phyloP scores from a whole-genome alignment of 2,329 filamentous ascomycete genomes.

The Penicillium sp. region DNA sequence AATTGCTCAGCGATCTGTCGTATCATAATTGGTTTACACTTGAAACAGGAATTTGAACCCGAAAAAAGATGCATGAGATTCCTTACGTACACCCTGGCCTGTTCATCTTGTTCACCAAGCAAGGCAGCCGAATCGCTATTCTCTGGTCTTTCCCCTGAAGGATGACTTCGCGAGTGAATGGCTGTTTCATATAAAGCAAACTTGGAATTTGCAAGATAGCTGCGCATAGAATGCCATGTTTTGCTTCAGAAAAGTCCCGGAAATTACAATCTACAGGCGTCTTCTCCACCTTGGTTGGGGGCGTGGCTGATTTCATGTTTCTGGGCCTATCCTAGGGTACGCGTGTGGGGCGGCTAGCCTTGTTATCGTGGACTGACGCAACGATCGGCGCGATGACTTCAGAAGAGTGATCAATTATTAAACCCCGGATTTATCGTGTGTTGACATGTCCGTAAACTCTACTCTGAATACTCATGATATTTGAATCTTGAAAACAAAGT shows the following conservation, averaged over 20 bases:
- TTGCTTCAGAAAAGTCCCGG: too few relatives aligned
- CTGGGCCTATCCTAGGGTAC: neutral
- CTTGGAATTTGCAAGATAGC: neutral
- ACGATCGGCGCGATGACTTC: constrained; percentile 2
- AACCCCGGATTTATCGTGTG: neutral
- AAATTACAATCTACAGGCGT: neutral
- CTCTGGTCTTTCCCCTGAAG: too few relatives aligned
- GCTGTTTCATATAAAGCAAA: neutral
- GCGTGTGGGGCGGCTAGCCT: neutral
- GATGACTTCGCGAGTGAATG: too few relatives aligned
- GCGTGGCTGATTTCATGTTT: neutral
- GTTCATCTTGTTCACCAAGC: too few relatives aligned
- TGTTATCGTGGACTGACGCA: constrained; percentile 1
- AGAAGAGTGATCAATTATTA: neutral
- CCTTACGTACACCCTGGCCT: too few relatives aligned
- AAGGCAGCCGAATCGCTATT: too few relatives aligned
- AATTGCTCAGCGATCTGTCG: too few relatives aligned
- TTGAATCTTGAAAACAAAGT: neutral
- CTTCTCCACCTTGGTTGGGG: neutral
- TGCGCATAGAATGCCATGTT: neutral
- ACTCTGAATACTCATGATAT: neutral
- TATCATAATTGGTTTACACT: too few relatives aligned
- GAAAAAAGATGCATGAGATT: too few relatives aligned
- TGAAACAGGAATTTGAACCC: too few relatives aligned
- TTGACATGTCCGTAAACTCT: neutral